Evolutionary conservation across 2,329 filamentous ascomycete species (phyloP), one percentile per base, ranked within the genome.

Genomic region (Cylindrodendrum hubeiense): DNA sequence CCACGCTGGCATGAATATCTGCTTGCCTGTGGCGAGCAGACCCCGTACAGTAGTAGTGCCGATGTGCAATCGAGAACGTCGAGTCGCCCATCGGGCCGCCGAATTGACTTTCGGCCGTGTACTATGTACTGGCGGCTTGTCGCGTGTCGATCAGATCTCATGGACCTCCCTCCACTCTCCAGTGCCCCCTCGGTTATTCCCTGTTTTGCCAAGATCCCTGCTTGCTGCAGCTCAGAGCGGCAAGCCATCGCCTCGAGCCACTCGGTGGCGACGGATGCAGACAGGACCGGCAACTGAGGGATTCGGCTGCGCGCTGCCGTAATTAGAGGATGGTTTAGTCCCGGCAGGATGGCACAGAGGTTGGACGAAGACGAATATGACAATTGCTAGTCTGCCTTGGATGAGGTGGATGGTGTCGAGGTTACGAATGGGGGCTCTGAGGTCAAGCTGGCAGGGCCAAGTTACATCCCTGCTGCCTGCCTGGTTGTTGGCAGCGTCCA

Each of bases 121-220:
- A 22, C 44, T 44, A 12, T 62, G 56, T 53, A 56, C 52, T 53
- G 55, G 63, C 65, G 66, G 67, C 65, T 63, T 70, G 63, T 74
- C 66, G 65, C 61, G 63, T 74, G 68, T 75, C 72, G 72, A 75
- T 75, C 72, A 63, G 72, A 75, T 75, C 72, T 75, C 70, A 73
- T 71, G 71, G 72, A 71, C 72, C 68, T 71, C 71, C 72, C 68
- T 71, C 71, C 68, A 71, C 70, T 68, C 58, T 66, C 56, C n/a
- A n/a, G n/a, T n/a, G n/a, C 69, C 68, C 58, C 68, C 67, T 71
- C 66, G 66, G 66, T 63, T 72, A 51, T 67, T 63, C 67, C 72
- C 69, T 71, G 67, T 34, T 30, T 67, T 55, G 62, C 37, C 57
- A 39, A 60, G 62, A 73, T 67, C 70, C 65, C 68, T 73, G 68